Percentiles rank a stretch among this genome's conserved stretches.
phyloP scores from a whole-genome alignment of 2,329 filamentous ascomycete genomes.

The Arthroderma sp. region DNA sequence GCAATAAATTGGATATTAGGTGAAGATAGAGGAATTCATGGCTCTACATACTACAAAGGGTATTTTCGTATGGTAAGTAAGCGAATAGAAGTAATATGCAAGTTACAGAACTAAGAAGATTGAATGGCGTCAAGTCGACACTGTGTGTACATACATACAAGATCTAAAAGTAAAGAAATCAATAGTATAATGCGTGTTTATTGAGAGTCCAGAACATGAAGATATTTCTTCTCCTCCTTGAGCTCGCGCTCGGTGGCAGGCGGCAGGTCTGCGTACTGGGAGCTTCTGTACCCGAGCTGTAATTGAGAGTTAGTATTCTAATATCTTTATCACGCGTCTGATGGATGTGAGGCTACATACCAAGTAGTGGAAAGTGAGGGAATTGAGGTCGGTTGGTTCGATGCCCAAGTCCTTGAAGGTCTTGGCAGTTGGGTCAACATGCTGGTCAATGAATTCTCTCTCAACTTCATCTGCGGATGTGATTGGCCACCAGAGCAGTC shows the following conservation, averaged over 20 bases:
- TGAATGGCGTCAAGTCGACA: conserved; percentile 19
- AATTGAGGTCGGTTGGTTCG: conserved; percentile 71
- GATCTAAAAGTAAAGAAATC: conserved; percentile 20
- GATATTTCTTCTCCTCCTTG: conserved; percentile 88
- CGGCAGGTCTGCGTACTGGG: conserved; percentile 81
- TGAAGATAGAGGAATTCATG: not conserved
- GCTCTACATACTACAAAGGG: not conserved
- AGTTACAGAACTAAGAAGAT: not conserved
- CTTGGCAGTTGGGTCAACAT: conserved; percentile 81
- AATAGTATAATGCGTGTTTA: conserved; percentile 33
- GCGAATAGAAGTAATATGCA: not conserved
- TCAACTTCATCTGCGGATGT: conserved; percentile 76
- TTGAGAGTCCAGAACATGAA: conserved; percentile 84
- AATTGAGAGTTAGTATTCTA: conserved; percentile 14
- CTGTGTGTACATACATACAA: conserved; percentile 34
- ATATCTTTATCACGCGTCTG: not conserved
- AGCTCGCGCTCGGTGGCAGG: conserved; percentile 91
- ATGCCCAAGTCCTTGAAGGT: conserved; percentile 92
- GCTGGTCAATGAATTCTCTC: conserved; percentile 83
- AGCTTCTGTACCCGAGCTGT: conserved; percentile 81
- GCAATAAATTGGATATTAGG: not conserved
- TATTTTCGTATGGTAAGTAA: not conserved
- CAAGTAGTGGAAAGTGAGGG: conserved; percentile 87
- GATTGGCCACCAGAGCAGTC: conserved; percentile 76
- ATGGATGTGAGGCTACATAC: conserved; percentile 42